Percentiles rank a stretch among this genome's conserved stretches.
Evolutionary conservation across 768 basidiomycete genomes (phyloP).

Genomic region (Tubosaeta sp.): DNA sequence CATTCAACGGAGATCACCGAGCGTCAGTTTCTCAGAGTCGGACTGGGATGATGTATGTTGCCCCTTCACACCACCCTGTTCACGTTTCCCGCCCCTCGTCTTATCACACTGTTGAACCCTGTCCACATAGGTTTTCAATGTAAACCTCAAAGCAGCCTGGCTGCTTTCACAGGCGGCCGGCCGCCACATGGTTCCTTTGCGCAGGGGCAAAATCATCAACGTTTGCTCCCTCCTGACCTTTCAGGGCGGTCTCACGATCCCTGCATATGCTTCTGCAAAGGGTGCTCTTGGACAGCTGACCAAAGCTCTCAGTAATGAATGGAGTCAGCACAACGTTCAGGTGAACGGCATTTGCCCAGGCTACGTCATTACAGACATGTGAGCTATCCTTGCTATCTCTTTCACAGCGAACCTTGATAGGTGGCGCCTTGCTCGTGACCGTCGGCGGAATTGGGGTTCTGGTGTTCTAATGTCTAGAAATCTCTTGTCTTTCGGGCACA

Average conservation of each 20-base stretch:
- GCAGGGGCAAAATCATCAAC: constrained; percentile 70
- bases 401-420: neutral
- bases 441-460: constrained; percentile 9
- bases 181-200: constrained; percentile 77
- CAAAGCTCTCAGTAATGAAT: constrained; percentile 90
- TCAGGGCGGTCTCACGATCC: constrained; percentile 65
- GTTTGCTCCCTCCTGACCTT: constrained; percentile 51
- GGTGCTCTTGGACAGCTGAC: constrained; percentile 82
- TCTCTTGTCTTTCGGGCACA: constrained; percentile 3
- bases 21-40: constrained; percentile 58
- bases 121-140: constrained; percentile 61
- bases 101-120: constrained; percentile 7
- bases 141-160: constrained; percentile 87
- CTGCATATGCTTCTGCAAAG: constrained; percentile 90
- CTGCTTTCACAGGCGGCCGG: constrained; percentile 85
- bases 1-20: constrained; percentile 55
- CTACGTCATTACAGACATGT: constrained; percentile 90
- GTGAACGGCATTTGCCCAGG: constrained; percentile 88
- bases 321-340: constrained; percentile 83
- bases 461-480: neutral
- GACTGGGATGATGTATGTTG: constrained; percentile 69
- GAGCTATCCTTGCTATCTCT: constrained; percentile 25
- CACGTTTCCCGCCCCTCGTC: constrained; percentile 4
- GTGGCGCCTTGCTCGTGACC: constrained; percentile 4
- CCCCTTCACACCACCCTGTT: constrained; percentile 28